Conservation (phyloP, 179 eudicot species). For the Silene noctiflora region DNA sequence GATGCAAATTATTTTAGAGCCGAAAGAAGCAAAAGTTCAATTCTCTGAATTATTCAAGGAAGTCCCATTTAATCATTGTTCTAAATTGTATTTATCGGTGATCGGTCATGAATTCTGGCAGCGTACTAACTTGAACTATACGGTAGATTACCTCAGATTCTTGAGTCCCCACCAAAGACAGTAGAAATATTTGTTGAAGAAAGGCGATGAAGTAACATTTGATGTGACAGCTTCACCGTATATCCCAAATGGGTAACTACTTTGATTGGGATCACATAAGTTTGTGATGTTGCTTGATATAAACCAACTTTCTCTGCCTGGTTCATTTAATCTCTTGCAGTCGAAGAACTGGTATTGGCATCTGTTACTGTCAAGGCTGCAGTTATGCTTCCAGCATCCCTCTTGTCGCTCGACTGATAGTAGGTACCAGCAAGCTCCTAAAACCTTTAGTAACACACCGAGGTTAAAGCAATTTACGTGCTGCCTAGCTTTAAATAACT, state of each 20-base stretch:
- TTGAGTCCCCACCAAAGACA: slow-evolving; percentile 93
- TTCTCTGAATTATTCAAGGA: too few relatives aligned
- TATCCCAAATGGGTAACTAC: slow-evolving; percentile 56
- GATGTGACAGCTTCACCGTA: slow-evolving; percentile 56
- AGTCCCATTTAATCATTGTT: too few relatives aligned
- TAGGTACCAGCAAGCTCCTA: slow-evolving; percentile 87
- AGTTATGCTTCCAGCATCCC: slow-evolving; percentile 65
- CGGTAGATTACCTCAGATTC: slow-evolving; percentile 53
- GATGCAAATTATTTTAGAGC: not conserved
- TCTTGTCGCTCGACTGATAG: slow-evolving; percentile 71
- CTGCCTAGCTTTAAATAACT: too few relatives aligned
- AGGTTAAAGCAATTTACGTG: too few relatives aligned
- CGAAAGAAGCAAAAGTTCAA: too few relatives aligned
- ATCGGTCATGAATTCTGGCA: too few relatives aligned
- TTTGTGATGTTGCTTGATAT: slow-evolving; percentile 35
- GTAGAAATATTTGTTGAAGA: slow-evolving; percentile 64
- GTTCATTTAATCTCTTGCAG: slow-evolving; percentile 30
- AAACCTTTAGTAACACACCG: slow-evolving; percentile 38
- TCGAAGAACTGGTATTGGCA: slow-evolving; percentile 37
- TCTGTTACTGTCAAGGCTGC: slow-evolving; percentile 25
- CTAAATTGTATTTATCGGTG: too few relatives aligned
- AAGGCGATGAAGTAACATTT: slow-evolving; percentile 46
- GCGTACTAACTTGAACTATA: too few relatives aligned
- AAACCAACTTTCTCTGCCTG: slow-evolving; percentile 46
- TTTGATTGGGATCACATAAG: slow-evolving; percentile 43